Evolutionary conservation across 257 asterid species (phyloP).

Genomic region (Handroanthus guayacan): DNA sequence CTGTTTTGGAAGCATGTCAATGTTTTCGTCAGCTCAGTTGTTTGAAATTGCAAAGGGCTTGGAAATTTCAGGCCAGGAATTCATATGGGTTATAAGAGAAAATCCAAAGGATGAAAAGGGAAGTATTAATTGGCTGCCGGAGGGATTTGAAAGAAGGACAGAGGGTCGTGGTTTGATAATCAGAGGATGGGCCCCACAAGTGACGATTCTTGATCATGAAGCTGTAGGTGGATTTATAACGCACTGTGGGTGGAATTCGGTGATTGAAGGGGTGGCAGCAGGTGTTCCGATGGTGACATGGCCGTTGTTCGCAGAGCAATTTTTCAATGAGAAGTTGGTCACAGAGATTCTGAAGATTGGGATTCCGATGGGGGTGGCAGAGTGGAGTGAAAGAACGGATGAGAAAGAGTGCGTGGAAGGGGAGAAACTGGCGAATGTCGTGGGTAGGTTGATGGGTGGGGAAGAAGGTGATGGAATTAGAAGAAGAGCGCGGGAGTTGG

Average conservation of each 20-base stretch:
- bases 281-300: constrained; percentile 59
- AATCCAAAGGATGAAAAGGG: not conserved
- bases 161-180: constrained; percentile 39
- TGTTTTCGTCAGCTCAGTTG: constrained; percentile 41
- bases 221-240: constrained; percentile 52
- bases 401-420: constrained; percentile 26
- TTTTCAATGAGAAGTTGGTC: constrained; percentile 48
- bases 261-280: constrained; percentile 43
- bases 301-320: constrained; percentile 55
- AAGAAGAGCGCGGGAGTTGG: constrained; percentile 31
- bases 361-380: constrained; percentile 47
- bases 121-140: constrained; percentile 22
- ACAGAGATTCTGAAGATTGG: constrained; percentile 39
- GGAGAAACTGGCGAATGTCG: constrained; percentile 34
- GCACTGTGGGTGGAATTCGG: constrained; percentile 57
- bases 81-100: constrained; percentile 44
- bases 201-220: constrained; percentile 43
- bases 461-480: constrained; percentile 36
- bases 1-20: constrained; percentile 48
- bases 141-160: constrained; percentile 35
- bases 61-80: constrained; percentile 39
- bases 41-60: constrained; percentile 49
- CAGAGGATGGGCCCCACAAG: constrained; percentile 51
- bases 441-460: constrained; percentile 37
- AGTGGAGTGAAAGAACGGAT: constrained; percentile 35